phyloP scores from a whole-genome alignment of 345 rosid genomes.

The Eucalyptus marginata region DNA sequence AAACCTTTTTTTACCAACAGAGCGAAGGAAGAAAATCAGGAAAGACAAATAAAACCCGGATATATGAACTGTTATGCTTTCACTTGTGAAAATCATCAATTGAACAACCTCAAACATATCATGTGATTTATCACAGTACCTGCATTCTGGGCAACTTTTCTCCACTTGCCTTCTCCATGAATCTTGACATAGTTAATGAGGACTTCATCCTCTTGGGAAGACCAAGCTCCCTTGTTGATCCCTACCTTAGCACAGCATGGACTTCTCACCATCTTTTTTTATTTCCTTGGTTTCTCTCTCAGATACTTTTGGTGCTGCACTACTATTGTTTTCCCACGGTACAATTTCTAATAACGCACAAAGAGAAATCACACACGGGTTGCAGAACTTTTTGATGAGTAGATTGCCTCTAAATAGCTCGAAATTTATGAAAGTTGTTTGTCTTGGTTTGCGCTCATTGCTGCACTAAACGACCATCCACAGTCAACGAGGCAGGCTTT shows the following conservation, averaged over 20 bases:
- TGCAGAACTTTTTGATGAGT: neutral
- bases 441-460: neutral
- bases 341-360: neutral
- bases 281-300: neutral
- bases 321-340: neutral
- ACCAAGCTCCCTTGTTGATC: neutral
- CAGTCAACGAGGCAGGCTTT: neutral
- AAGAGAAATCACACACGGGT: neutral
- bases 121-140: neutral
- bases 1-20: constrained; percentile 1
- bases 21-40: neutral
- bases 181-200: neutral
- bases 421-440: neutral
- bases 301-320: neutral
- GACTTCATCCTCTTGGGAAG: neutral
- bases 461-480: neutral
- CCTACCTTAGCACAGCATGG: neutral
- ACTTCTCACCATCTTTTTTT: neutral
- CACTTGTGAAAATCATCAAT: neutral
- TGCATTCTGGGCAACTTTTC: neutral
- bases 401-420: neutral
- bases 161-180: neutral
- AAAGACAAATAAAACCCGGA: neutral
- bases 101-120: neutral
- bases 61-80: neutral